Conservation (phyloP, 139 green algal genomes). For the Closterium sp. region DNA sequence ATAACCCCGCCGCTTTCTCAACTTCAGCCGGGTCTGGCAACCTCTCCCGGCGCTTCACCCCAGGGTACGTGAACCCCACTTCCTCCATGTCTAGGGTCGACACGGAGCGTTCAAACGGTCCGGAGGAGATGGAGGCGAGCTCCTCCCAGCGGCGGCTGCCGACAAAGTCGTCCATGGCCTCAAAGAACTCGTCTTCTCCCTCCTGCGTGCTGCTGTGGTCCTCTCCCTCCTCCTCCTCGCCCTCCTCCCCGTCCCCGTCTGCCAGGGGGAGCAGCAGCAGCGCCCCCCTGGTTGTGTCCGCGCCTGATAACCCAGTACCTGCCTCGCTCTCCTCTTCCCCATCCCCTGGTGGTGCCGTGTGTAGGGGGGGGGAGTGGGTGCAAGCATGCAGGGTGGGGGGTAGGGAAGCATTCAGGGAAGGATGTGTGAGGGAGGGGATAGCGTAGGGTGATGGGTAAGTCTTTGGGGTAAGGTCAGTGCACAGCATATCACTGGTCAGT, state of each 20-base stretch:
- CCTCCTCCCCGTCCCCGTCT: background rate
- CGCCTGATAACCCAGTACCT: background rate
- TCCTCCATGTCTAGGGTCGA: constrained; percentile 1
- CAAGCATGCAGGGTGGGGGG: no score
- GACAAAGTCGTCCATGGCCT: constrained; percentile 8
- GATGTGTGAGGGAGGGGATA: no score
- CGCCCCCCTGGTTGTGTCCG: background rate
- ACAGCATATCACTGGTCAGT: no score
- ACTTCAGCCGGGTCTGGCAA: constrained; percentile 58
- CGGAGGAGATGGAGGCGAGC: background rate
- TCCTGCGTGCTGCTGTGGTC: background rate
- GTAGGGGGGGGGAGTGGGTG: no score
- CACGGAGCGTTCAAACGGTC: background rate
- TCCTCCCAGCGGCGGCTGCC: background rate
- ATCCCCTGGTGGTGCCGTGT: no score
- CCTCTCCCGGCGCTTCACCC: constrained; percentile 12
- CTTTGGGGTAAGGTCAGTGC: no score
- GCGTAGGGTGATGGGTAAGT: no score
- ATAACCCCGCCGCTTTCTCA: constrained; percentile 78
- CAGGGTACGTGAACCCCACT: constrained; percentile 12
- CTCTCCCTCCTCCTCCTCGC: background rate
- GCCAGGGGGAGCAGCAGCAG: background rate
- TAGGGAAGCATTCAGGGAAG: no score
- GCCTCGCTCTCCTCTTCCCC: background rate
- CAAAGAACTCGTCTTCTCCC: constrained; percentile 21